Evolutionary conservation across 345 rosid genomes (phyloP), one percentile per base, ranked within the genome.

Genomic region (Acer saccharum): DNA sequence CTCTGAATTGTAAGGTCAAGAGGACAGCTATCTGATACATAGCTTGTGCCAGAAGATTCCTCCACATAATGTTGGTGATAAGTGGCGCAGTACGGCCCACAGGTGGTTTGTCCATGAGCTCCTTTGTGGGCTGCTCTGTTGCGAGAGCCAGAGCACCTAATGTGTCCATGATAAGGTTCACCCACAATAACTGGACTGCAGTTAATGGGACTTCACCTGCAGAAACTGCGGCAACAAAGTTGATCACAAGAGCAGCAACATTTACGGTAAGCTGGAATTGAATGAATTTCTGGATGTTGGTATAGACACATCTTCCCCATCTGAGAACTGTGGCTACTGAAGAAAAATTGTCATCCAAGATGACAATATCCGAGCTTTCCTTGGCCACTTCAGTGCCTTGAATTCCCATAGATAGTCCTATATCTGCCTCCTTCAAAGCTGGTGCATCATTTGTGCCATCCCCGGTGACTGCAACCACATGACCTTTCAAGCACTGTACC

Each of bases 361-460:
- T 90, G 67, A 91, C 89, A 8, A 92, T 92, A 83, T 92, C 97
- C 0, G 97, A 92, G 83, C 95, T 89, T 79, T 90, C 92, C 60
- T 94, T 92, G 1, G 97, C 95, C 2, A 90, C 94, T 69, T 94
- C 94, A 0, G 93, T 94, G 1, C 95, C 98, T 69, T 88, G 90
- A 50, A 89, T 89, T 35, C 96, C 96, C 94, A 90, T 94, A 0
- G 97, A 91, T 0, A 94, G 86, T 39, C 97, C 93, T 0, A 92
- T 88, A 70, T 91, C 90, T 0, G 95, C 97, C 80, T 89, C 97
- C 79, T 88, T 92, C 8, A 94, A 78, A 0, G 97, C 94, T 0
- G 91, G 92, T 14, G 98, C 97, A 76, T 94, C 96, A 55, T 94
- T 91, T 0, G 91, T 90, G 1, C 93, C 97, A 43, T 94, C 97